Evolutionary conservation across 1,284 basidiomycete species (phyloP).

Genomic region (Austroboletus rostrupii): DNA sequence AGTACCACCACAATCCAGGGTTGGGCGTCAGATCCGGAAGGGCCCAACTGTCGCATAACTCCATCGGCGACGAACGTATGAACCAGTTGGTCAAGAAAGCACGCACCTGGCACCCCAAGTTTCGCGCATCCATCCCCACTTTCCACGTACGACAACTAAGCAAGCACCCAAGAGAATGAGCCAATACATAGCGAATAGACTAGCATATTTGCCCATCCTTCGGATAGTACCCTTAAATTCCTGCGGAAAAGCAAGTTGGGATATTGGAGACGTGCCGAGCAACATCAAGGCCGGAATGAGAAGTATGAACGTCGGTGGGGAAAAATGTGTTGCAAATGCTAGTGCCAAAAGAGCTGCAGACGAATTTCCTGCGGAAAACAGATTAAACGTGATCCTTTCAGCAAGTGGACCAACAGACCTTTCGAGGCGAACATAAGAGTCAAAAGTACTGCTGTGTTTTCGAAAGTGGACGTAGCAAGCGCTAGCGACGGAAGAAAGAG

Average conservation of each 20-base stretch:
- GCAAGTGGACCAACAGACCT: conserved; percentile 40
- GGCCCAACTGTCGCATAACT: conserved; percentile 44
- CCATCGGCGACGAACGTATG: conserved; percentile 1
- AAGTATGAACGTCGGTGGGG: conserved; percentile 68
- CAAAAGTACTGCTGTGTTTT: conserved; percentile 68
- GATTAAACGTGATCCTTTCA: background rate
- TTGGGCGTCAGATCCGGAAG: conserved; percentile 91
- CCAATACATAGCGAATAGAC: conserved; percentile 51
- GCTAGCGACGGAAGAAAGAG: conserved; percentile 75
- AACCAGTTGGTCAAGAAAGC: background rate
- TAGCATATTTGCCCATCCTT: conserved; percentile 36
- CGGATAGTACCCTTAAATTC: conserved; percentile 38
- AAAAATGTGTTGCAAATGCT: conserved; percentile 68
- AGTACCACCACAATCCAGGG: conserved; percentile 97
- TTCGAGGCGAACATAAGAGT: conserved; percentile 70
- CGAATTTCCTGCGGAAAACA: conserved; percentile 42
- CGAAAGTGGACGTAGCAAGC: conserved; percentile 75
- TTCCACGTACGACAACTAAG: conserved; percentile 46
- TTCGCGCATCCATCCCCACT: conserved; percentile 63
- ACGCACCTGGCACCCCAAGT: conserved; percentile 85
- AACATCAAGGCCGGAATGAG: conserved; percentile 68
- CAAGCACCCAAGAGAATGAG: conserved; percentile 36
- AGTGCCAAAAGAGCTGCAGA: conserved; percentile 60
- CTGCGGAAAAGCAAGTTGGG: conserved; percentile 60
- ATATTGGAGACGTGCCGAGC: conserved; percentile 53